Evolutionary conservation across 31 red algal species (phyloP).

Genomic region (Odonthalia washingtoniensis): DNA sequence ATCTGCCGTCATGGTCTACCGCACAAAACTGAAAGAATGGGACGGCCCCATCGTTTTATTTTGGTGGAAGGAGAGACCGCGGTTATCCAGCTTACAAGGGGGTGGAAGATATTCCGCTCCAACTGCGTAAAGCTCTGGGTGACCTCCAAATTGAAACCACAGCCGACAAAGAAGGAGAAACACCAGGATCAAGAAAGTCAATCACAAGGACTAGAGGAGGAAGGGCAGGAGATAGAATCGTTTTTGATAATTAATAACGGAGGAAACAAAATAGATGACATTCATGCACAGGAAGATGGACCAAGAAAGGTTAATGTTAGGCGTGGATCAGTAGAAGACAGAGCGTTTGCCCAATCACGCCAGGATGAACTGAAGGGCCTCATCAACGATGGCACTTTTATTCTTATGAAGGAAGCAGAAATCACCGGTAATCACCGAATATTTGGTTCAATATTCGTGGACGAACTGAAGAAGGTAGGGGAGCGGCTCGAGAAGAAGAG

Average conservation of each 20-base stretch:
- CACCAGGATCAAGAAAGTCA: not conserved
- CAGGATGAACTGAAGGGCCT: not conserved
- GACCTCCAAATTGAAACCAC: not conserved
- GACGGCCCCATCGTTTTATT: not conserved
- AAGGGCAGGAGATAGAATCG: not conserved
- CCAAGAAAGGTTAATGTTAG: too few relatives aligned
- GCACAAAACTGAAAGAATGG: not conserved
- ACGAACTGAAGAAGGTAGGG: not conserved
- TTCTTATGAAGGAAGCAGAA: not conserved
- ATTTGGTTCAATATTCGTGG: not conserved
- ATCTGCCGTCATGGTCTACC: not conserved
- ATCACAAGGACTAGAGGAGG: not conserved
- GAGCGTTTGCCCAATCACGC: not conserved
- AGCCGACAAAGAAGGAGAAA: not conserved
- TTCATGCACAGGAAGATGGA: too few relatives aligned
- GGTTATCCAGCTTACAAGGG: too few relatives aligned
- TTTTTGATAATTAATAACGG: not conserved
- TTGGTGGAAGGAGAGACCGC: not conserved
- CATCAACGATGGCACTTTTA: not conserved
- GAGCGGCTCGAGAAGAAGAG: not conserved
- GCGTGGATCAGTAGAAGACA: not conserved
- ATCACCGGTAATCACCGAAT: not conserved
- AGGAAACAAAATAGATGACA: too few relatives aligned
- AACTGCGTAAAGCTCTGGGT: too few relatives aligned
- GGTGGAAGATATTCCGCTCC: too few relatives aligned